Evolutionary conservation across 305 asterid species (phyloP), one percentile per base, ranked within the genome.

Genomic region (Caryopteris hybrid): DNA sequence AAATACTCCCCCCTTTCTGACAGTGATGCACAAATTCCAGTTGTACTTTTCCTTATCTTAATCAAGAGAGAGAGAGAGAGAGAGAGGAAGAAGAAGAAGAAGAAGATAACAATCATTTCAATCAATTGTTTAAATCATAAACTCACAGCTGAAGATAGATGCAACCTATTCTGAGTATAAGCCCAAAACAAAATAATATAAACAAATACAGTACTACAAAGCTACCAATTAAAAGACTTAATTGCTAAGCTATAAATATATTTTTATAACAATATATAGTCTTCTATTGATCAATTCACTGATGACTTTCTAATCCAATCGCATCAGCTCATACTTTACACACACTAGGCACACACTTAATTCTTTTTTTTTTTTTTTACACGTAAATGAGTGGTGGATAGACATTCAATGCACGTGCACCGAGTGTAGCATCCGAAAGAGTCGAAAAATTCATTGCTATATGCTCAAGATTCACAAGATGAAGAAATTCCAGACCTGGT

Each of bases 1-100:
- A 76, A 80, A 76, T 93, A 93, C 68, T 93, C 99, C 61, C 84
- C 97, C 14, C 76, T 73, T 66, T 88, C 95, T 18, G 97, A 79
- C 53, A 87, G 66, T 41, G 95, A 71, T 74, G 96, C 96, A 75
- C 82, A 68, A 47, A 90, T 82, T 55, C 83, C 89, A 67, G 57
- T 36, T 48, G 85, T 33, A 68, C 79, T 83, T 83, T 77, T 91
- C 74, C 70, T 85, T 25, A 66, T 76, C 97, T 93, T 55, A 12
- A 2, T n/a, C 17, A 45, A 17, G 17, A 42, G 38, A 36, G 1
- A 36, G 10, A 3, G 0, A 31, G 0, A 31, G 5, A 31, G 6
- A 31, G 6, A 31, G 6, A n/a, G n/a, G n/a, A n/a, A 31, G 6
- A 31, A 27, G 2, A 1, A 31, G 6, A 31, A 56, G 39, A 36